Percentiles rank a stretch among this genome's conserved stretches.
phyloP scores from a whole-genome alignment of 2,329 filamentous ascomycete genomes.

The Penicillium sp. region DNA sequence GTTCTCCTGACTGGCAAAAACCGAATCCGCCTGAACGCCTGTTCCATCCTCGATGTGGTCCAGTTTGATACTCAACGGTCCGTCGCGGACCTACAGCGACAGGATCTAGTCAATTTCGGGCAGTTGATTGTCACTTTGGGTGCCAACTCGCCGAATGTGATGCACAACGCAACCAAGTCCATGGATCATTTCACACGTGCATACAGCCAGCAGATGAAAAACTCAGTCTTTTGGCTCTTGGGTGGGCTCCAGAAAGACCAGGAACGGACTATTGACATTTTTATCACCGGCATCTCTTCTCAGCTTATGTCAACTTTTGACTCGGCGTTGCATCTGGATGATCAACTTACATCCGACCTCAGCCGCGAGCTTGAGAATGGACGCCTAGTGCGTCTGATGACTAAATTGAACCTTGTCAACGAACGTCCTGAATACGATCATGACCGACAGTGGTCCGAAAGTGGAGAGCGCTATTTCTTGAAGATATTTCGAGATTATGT shows the following conservation, averaged over 20 bases:
- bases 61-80: conserved; percentile 71
- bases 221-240: conserved; percentile 79
- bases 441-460: conserved; percentile 82
- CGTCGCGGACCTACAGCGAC: conserved; percentile 75
- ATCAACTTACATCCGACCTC: conserved; percentile 70
- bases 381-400: conserved; percentile 72
- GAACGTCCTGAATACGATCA: conserved; percentile 84
- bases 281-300: conserved; percentile 73
- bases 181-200: conserved; percentile 74
- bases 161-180: conserved; percentile 65
- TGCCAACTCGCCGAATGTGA: conserved; percentile 61
- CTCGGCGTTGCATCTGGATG: conserved; percentile 73
- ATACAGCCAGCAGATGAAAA: conserved; percentile 76
- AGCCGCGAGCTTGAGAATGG: conserved; percentile 86
- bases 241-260: conserved; percentile 60
- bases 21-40: conserved; percentile 82
- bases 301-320: conserved; percentile 77
- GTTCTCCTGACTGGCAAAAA: conserved; percentile 89
- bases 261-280: conserved; percentile 72
- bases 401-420: conserved; percentile 85
- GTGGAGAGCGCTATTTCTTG: conserved; percentile 85
- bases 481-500: conserved; percentile 97
- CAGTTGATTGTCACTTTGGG: conserved; percentile 80
- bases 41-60: conserved; percentile 84
- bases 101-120: conserved; percentile 83